phyloP scores from a whole-genome alignment of 495 filamentous ascomycete genomes.

The Aspergillus sclerotioniger region DNA sequence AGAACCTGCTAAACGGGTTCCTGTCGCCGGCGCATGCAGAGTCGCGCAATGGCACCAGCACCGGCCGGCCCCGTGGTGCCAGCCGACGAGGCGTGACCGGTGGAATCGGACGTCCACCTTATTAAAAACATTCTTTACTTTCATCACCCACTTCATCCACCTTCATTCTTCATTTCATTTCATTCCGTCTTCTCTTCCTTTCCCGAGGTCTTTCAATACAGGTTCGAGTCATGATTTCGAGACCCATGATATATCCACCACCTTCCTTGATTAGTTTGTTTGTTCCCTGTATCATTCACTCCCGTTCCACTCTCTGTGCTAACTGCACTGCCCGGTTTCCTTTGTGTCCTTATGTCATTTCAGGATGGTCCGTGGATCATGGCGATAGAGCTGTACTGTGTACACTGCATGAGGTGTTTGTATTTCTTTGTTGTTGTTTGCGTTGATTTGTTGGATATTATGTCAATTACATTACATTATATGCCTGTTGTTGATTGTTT shows the following conservation, averaged over 20 bases:
- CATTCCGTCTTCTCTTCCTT: neutral
- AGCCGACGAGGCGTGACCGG: slow-evolving; percentile 30
- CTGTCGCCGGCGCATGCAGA: slow-evolving; percentile 27
- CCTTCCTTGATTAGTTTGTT: neutral
- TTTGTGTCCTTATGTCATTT: neutral
- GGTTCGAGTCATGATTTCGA: neutral
- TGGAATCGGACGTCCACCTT: slow-evolving; percentile 43
- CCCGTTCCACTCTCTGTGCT: neutral
- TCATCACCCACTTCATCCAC: slow-evolving; percentile 1
- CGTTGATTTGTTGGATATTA: neutral
- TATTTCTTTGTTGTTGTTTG: neutral
- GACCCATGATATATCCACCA: neutral
- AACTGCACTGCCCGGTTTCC: neutral
- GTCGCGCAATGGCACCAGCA: neutral
- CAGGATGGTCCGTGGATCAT: neutral
- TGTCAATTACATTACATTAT: neutral
- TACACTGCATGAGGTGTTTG: neutral
- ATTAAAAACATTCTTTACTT: slow-evolving; percentile 24
- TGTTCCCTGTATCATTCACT: neutral
- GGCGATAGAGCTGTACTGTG: neutral
- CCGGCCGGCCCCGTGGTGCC: slow-evolving; percentile 14
- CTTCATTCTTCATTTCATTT: slow-evolving; percentile 3
- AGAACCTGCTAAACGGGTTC: slow-evolving; percentile 40
- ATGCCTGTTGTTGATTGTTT: neutral
- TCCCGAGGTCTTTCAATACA: neutral